These are phyloP conservation scores for Ophiocordyceps camponoti-leonardi DNA, from an alignment of 2,329 filamentous ascomycete genomes.

Conservation along the genomic window DNA sequence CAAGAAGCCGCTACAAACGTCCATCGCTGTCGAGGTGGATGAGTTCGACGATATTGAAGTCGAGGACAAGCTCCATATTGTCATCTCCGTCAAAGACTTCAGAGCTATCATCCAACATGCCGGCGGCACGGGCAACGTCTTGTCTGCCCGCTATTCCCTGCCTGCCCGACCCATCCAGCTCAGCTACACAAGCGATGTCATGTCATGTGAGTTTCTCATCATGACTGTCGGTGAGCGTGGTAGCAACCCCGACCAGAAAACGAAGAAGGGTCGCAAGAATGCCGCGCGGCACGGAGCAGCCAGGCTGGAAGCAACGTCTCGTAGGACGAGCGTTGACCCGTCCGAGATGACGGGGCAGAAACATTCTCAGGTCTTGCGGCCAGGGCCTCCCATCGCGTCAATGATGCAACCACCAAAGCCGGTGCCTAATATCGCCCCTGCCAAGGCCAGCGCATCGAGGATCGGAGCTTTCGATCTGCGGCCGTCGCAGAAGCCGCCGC, in stretches of 20 bases:
- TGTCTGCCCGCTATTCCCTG: conserved; percentile 53
- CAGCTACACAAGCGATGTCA: conserved; percentile 49
- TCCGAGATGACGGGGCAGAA: conserved; percentile 13
- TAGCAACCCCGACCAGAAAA: conserved; percentile 28
- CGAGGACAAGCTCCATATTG: conserved; percentile 59
- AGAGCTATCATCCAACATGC: conserved; percentile 64
- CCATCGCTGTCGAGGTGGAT: conserved; percentile 57
- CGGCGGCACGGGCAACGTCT: conserved; percentile 45
- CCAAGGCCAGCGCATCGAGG: conserved; percentile 16
- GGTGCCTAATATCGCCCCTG: conserved; percentile 15
- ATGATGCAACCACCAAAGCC: conserved; percentile 12
- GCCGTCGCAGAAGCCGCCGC: conserved; percentile 36
- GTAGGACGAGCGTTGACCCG: conserved; percentile 22
- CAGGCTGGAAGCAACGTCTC: conserved; percentile 29
- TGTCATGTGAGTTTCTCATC: conserved; percentile 61
- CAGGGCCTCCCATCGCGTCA: conserved; percentile 7
- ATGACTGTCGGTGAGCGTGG: conserved; percentile 62
- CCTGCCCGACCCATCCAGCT: conserved; percentile 58
- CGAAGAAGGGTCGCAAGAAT: conserved; percentile 26
- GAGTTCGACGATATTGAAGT: conserved; percentile 63
- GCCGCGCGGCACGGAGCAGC: conserved; percentile 16
- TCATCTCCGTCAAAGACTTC: conserved; percentile 72
- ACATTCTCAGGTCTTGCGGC: conserved; percentile 6
- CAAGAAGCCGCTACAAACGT: conserved; percentile 67
- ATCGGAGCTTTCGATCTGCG: conserved; percentile 25